Conservation (phyloP, 2,329 filamentous ascomycete genomes). For the Lojkania enalia region DNA sequence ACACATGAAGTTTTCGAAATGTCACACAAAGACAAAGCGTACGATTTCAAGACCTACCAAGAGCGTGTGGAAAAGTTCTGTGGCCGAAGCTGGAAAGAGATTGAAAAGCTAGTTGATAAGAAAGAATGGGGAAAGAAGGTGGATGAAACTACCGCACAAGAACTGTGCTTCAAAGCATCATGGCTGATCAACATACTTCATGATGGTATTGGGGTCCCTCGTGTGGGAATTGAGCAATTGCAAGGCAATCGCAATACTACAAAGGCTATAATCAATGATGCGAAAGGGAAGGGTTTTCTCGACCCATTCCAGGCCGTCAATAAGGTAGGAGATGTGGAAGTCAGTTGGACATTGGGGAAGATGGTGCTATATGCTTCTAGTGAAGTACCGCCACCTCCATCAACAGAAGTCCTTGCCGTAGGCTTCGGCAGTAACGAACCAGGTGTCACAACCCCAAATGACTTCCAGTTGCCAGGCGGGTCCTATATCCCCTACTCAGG, state of each 20-base stretch:
- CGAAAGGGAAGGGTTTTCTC: constrained; percentile 73
- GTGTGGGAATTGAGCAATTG: constrained; percentile 74
- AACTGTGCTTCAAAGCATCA: constrained; percentile 96
- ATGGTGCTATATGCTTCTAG: constrained; percentile 94
- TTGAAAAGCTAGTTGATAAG: constrained; percentile 66
- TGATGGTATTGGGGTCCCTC: constrained; percentile 90
- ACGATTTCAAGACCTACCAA: constrained; percentile 90
- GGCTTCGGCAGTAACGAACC: constrained; percentile 88
- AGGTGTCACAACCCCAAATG: constrained; percentile 59
- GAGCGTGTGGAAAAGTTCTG: constrained; percentile 83
- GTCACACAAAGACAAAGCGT: constrained; percentile 72
- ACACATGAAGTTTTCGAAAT: constrained; percentile 90
- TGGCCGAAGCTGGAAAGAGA: constrained; percentile 76
- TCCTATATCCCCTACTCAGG: constrained; percentile 49
- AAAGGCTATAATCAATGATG: constrained; percentile 67
- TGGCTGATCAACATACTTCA: constrained; percentile 98
- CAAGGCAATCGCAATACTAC: constrained; percentile 67
- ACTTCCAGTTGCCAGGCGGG: constrained; percentile 81
- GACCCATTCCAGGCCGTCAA: constrained; percentile 91
- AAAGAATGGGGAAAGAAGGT: constrained; percentile 77
- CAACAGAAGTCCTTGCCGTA: constrained; percentile 69
- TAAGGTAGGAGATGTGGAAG: constrained; percentile 86
- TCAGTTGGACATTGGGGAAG: constrained; percentile 96
- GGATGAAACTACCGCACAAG: constrained; percentile 71
- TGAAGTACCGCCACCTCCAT: constrained; percentile 72